Evolutionary conservation across 1,139 yeast species (phyloP).

Genomic region (Hansenula anomala): DNA sequence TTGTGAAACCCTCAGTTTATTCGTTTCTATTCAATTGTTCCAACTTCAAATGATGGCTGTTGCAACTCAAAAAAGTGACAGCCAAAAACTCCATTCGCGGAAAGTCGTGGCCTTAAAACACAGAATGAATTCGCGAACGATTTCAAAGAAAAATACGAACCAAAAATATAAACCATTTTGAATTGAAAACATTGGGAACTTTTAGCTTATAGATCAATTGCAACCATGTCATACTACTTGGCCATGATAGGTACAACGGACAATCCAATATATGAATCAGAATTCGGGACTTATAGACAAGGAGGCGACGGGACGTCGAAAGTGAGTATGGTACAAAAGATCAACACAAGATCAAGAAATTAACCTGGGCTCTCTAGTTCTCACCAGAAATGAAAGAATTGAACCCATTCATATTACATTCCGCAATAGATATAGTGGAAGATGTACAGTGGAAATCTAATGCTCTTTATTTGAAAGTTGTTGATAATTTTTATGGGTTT

Average conservation of each 20-base stretch:
- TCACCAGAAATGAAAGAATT: slow-evolving; percentile 71
- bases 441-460: slow-evolving; percentile 79
- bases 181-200: no score
- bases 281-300: slow-evolving; percentile 70
- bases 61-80: no score
- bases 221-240: slow-evolving; percentile 79
- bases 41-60: no score
- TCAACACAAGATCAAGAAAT: no score
- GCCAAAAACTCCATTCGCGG: no score
- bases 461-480: slow-evolving; percentile 56
- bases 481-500: slow-evolving; percentile 84
- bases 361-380: slow-evolving; percentile 39
- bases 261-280: slow-evolving; percentile 82
- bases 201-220: no score
- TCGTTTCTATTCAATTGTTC: no score
- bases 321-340: slow-evolving; percentile 4
- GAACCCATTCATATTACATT: slow-evolving; percentile 82
- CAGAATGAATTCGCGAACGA: no score
- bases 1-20: no score
- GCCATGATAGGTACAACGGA: slow-evolving; percentile 87
- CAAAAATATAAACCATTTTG: no score
- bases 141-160: no score
- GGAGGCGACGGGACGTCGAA: slow-evolving; percentile 57
- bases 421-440: slow-evolving; percentile 85
- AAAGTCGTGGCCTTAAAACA: no score